Base-by-base conservation (phyloP, 495 filamentous ascomycete genomes). In the Penicillium bialowiezense region DNA sequence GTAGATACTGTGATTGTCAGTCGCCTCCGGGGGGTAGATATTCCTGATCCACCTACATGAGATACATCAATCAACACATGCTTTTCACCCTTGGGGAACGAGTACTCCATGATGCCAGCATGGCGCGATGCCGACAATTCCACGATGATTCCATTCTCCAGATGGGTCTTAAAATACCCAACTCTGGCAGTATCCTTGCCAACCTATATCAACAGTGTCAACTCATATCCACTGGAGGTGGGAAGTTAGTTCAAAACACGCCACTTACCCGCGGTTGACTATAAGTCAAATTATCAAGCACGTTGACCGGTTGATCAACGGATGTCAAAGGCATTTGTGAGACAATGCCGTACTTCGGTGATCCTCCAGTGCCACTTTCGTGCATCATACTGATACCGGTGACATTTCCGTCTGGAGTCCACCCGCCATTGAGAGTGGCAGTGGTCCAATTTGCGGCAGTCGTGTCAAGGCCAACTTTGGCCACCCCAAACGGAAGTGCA, bases 351-450 rank as follows among this genome's bases (percentile, higher is more conserved):
- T 87, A 88, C 64, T 87, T 87, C 0, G 84, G 83, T 9, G 79
- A 79, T 18, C 85, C 84, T 13, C 85, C 85, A 14, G 82, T 88
- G 3, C 85, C 84, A 47, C 77, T 81, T 60, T 88, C 84, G 59
- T 88, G 85, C 72, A 87, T 80, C 74, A 87, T 75, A 26, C 62
- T 82, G 56, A 87, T 83, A 3, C 76, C 85, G 7, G 77, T 82
- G 33, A 88, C 76, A 46, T 78, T 79, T 2, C 85, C 85, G 20
- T 63, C 62, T 0, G 82, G 67, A 33, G 75, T 74, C 64, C 80
- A 85, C 7, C 84, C 85, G 7, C 82, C 83, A 58, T 72, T 72
- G 21, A 72, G 44, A 17, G 65, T 55, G 8, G 64, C 64, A 7
- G 55, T 59, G 26, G 39, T 82, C 85, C 48, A 80, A 70, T 65